These are phyloP conservation scores for Anethum foeniculum DNA, from an alignment of 140 eudicot genomes.

Conservation along the genomic window DNA sequence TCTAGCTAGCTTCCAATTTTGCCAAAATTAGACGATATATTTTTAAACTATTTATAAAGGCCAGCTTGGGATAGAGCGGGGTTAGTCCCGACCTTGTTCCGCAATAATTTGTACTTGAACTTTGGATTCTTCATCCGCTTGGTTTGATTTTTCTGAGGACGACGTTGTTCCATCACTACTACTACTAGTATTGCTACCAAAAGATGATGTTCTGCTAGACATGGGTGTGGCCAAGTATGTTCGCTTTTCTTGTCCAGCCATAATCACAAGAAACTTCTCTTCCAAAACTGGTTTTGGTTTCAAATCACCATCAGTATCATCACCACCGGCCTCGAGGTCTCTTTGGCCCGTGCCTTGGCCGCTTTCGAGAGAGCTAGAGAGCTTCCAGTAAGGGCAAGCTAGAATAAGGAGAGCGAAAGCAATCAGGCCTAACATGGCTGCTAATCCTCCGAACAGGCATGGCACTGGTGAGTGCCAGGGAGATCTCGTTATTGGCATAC, in stretches of 20 bases:
- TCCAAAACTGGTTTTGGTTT: constrained; percentile 20
- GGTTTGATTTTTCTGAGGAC: constrained; percentile 9
- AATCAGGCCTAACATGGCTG: constrained; percentile 59
- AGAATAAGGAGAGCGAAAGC: constrained; percentile 58
- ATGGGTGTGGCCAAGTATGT: constrained; percentile 49
- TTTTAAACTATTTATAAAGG: no score
- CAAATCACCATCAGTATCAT: constrained; percentile 9
- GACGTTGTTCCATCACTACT: constrained; percentile 5
- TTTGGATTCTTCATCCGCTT: constrained; percentile 13
- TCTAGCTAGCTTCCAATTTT: not conserved
- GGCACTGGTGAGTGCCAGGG: constrained; percentile 74
- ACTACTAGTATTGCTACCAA: constrained; percentile 28
- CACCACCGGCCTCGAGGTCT: constrained; percentile 45
- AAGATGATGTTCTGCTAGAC: constrained; percentile 32
- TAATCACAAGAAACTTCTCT: constrained; percentile 50
- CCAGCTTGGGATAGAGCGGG: not conserved
- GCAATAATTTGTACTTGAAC: not conserved
- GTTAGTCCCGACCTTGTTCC: not conserved
- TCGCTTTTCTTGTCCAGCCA: constrained; percentile 60
- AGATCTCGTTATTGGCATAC: constrained; percentile 20
- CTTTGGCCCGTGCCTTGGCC: constrained; percentile 14
- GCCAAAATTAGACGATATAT: not conserved
- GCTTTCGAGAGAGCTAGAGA: constrained; percentile 18
- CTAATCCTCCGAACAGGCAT: constrained; percentile 59
- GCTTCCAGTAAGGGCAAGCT: constrained; percentile 62